Evolutionary conservation across 2,329 filamentous ascomycete species (phyloP), one percentile per base, ranked within the genome.

Genomic region (Trichoderma sp.): DNA sequence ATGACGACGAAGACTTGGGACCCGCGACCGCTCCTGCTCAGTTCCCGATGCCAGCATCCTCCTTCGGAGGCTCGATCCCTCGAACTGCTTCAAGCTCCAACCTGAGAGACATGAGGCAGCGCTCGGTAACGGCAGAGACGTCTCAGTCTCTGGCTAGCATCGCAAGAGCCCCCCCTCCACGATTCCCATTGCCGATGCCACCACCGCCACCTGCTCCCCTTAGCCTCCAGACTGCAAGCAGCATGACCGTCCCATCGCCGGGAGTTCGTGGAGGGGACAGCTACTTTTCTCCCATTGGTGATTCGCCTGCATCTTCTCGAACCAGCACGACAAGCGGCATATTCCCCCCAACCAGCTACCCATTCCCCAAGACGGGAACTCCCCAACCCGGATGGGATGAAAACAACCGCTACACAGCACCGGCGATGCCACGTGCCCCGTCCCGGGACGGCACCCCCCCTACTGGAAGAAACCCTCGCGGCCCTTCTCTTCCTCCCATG

Each of bases 261-360:
- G 84, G 85, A 30, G 85, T 88, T 23, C 86, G 88, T 66, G 85
- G 84, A 43, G 88, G 85, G n/a, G 93, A 94, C 72, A 98, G 95
- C 4, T 98, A 98, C 82, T 99, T 99, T 81, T 98, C 95, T 0
- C 96, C 96, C 0, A 88, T 91, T 2, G 88, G 87, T 39, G 95
- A 98, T 69, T 94, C 93, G 0, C 93, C 93, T 11, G 90, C 90
- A 57, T 93, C 92, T 15, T 91, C 91, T 28, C 88, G 93, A 64
- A 91, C 92, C 8, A 95, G 92, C 79, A 90, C 90, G 1, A 87
- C 93, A 6, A 94, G 93, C 53, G 89, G 90, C 59, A 91, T 94
- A 79, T 97, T 94, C 77, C 79, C 81, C 1, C 78, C 81, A 1
- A 81, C 82, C n/a, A 80, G 81, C 4, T 88, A 87, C 74, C 89